A percentile compares a stretch with the other conserved stretches of the same genome.
These are phyloP conservation scores for Flueggea neowawraea DNA, from an alignment of 441 rosid species.

Conservation along the genomic window DNA sequence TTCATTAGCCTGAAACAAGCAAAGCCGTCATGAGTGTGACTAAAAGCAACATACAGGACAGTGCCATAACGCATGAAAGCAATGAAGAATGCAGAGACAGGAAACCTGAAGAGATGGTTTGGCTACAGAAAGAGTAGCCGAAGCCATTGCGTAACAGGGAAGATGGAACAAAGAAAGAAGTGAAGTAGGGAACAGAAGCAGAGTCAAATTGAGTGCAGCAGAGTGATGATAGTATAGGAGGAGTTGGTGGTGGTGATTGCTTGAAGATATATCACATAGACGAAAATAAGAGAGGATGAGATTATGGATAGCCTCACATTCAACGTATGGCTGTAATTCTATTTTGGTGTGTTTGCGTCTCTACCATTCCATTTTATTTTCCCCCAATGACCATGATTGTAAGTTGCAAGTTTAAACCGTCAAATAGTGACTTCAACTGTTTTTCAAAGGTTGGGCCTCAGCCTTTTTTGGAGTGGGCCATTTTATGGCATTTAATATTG, in stretches of 20 bases:
- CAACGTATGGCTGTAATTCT: slow-evolving; percentile 70
- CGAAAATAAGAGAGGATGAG: slow-evolving; percentile 52
- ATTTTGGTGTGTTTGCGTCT: slow-evolving; percentile 11
- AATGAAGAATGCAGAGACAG: neutral
- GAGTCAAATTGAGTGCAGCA: no score
- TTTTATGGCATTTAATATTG: no score
- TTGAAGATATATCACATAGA: neutral
- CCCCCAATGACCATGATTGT: neutral
- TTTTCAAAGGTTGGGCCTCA: no score
- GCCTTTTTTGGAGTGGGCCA: no score
- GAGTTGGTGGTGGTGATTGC: slow-evolving; percentile 26
- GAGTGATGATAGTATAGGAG: neutral
- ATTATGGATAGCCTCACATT: slow-evolving; percentile 71
- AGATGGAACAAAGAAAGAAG: neutral
- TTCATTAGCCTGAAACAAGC: slow-evolving; percentile 35
- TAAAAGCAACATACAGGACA: neutral
- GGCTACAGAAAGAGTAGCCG: slow-evolving; percentile 90
- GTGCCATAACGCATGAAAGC: neutral
- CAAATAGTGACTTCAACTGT: no score
- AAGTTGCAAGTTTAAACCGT: no score
- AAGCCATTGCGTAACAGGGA: slow-evolving; percentile 51
- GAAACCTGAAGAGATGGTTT: slow-evolving; percentile 84
- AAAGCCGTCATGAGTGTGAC: no score
- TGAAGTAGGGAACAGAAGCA: no score
- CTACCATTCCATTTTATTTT: slow-evolving; percentile 7